Base-by-base conservation (phyloP, 305 asterid species). In the Fraxinus nigra region DNA sequence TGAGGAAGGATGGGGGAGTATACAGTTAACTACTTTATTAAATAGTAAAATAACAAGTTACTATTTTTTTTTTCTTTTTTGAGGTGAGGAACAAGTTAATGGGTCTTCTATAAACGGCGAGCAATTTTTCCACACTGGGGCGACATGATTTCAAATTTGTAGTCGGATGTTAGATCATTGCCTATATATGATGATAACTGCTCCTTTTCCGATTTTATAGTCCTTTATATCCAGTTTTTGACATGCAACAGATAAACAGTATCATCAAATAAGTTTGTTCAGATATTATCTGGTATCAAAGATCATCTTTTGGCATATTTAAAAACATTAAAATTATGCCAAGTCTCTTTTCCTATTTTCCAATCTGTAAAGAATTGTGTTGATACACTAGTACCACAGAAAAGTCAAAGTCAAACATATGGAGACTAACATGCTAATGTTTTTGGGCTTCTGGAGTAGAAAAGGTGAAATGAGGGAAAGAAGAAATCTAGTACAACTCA, bases 401-500 rank as follows among this genome's bases (percentile, higher is more conserved):
- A 32, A 69, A 69, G 43, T 14, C 4, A 28, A 69, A 69, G 37
- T 30, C 75, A 69, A 30, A 69, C 40, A 69, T 35, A 28, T 69
- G 40, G 38, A 67, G 75, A 32, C 40, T 30, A 10, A 32, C 24
- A 11, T 13, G 38, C 40, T 28, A 69, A 65, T 65, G 33, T 33
- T 30, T 65, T 65, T 9, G 73, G 35, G 34, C 73, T 65, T 65
- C 18, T 65, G 35, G 7, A 33, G 32, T 61, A 81, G 56, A 33
- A 82, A 77, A 26, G 56, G 38, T 51, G 40, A 72, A 34, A 28
- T 32, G 37, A 75, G 54, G 67, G 81, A 37, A 63, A 77, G 74
- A 51, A 38, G 54, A 78, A 73, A 63, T 28, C 22, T 16, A 20
- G 79, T 22, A 76, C 67, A 30, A 69, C 75, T 30, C 38, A 69